Evolutionary conservation across 108 stramenopile species (phyloP), one percentile per base, ranked within the genome.

Genomic region (Cyclotella choctawhatcheeana): DNA sequence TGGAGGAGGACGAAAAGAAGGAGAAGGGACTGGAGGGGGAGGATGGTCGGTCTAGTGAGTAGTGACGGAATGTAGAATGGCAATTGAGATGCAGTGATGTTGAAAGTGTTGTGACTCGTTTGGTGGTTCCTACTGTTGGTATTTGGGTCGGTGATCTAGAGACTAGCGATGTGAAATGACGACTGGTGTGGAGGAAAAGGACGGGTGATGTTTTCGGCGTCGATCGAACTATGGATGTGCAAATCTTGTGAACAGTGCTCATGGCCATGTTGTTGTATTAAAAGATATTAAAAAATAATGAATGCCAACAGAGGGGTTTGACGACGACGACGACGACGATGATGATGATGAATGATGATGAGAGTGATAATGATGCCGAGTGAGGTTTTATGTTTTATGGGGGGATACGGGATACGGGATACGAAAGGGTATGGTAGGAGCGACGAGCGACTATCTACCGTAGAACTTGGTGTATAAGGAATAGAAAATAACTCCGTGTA

Each of bases 41-140:
- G 40, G 58, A 50, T 48, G 77, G 77, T 2, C 77, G 69, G 62
- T 78, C 77, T 18, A 78, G 70, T 24, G 77, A 78, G 78, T 79
- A 79, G 61, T 63, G 71, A 34, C 78, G 71, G 12, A 35, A 44
- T 34, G 33, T 24, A 30, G 31, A 50, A 27, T 29, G 21, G 51
- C 18, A 26, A 51, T 40, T 37, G 12, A 21, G 45, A 3, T 34
- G 18, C 6, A 43, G 31, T 21, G 40, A n/a, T 1, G 14, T 34
- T 2, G 25, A 35, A 17, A 55, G 56, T 18, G 59, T 7, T 21
- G 35, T 16, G n/a, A n/a, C n/a, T n/a, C n/a, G n/a, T n/a, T n/a
- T n/a, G n/a, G n/a, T n/a, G n/a, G n/a, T n/a, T n/a, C n/a, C n/a
- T n/a, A n/a, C n/a, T n/a, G n/a, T 24, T 2, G 59, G 59, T 40